These are phyloP conservation scores for Aureobasidium namibiae DNA, from an alignment of 2,329 filamentous ascomycete genomes.

Conservation along the genomic window DNA sequence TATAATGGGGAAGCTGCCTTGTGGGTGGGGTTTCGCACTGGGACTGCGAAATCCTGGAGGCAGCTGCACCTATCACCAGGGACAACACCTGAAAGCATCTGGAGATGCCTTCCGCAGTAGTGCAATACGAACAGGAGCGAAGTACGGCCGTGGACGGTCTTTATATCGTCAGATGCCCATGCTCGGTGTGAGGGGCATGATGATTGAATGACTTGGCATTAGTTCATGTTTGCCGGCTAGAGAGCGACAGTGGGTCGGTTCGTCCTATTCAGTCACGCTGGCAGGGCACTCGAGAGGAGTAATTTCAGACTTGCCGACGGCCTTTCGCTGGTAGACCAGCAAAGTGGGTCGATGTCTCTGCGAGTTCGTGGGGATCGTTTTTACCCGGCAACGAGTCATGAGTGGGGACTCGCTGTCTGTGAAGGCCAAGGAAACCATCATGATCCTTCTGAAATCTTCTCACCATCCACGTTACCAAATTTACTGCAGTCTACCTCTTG, in stretches of 20 bases:
- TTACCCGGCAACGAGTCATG: conserved; percentile 2
- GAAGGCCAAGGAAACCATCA: not conserved
- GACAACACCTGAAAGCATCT: not conserved
- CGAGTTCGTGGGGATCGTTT: not conserved
- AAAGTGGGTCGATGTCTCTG: not conserved
- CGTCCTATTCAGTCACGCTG: not conserved
- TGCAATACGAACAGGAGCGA: not conserved
- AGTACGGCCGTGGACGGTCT: not conserved
- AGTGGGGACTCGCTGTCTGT: not conserved
- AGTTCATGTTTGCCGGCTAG: not conserved
- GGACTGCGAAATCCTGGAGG: not conserved
- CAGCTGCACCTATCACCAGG: not conserved
- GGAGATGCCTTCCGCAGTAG: not conserved
- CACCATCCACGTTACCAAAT: not conserved
- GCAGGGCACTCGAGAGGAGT: not conserved
- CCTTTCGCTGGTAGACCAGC: not conserved
- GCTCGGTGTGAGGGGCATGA: not conserved
- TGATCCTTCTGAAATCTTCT: not conserved
- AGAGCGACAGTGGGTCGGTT: not conserved
- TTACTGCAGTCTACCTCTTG: not conserved
- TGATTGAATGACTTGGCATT: not conserved
- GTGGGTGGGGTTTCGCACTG: not conserved
- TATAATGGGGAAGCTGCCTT: not conserved
- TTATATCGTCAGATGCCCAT: not conserved
- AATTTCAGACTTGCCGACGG: not conserved